Conservation (phyloP, 2,329 filamentous ascomycete genomes). For the Leptographium wingfieldii region DNA sequence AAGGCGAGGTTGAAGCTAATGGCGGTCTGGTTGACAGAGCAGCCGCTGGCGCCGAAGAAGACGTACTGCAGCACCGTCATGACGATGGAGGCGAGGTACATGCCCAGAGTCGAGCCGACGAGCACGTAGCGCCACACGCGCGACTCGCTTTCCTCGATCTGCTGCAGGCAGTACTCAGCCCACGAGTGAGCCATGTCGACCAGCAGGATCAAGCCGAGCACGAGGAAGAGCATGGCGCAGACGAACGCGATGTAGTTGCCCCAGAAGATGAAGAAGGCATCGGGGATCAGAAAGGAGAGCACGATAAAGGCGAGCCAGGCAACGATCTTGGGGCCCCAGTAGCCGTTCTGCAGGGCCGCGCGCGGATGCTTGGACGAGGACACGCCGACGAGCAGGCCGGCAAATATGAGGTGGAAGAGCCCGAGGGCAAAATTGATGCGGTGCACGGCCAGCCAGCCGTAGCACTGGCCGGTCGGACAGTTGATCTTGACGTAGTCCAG, state of each 20-base stretch:
- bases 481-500: conserved; percentile 94
- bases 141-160: conserved; percentile 85
- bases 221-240: conserved; percentile 83
- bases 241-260: conserved; percentile 86
- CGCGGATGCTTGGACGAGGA: conserved; percentile 76
- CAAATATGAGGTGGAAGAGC: conserved; percentile 81
- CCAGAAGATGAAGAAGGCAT: conserved; percentile 89
- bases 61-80: conserved; percentile 97
- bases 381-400: conserved; percentile 74
- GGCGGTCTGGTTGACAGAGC: conserved; percentile 91
- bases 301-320: conserved; percentile 80
- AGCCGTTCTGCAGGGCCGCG: conserved; percentile 90
- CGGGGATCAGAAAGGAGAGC: conserved; percentile 88
- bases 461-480: conserved; percentile 81
- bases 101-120: conserved; percentile 82
- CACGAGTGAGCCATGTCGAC: conserved; percentile 94
- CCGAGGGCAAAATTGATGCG: conserved; percentile 96
- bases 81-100: conserved; percentile 81
- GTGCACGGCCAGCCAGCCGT: conserved; percentile 93
- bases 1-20: conserved; percentile 89
- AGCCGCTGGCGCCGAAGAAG: conserved; percentile 75
- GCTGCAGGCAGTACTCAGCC: conserved; percentile 89
- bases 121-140: conserved; percentile 72
- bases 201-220: conserved; percentile 81
- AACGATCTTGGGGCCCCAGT: conserved; percentile 93